phyloP scores from a whole-genome alignment of 1,284 basidiomycete genomes.

The Phellopilus nigrolimitatus region DNA sequence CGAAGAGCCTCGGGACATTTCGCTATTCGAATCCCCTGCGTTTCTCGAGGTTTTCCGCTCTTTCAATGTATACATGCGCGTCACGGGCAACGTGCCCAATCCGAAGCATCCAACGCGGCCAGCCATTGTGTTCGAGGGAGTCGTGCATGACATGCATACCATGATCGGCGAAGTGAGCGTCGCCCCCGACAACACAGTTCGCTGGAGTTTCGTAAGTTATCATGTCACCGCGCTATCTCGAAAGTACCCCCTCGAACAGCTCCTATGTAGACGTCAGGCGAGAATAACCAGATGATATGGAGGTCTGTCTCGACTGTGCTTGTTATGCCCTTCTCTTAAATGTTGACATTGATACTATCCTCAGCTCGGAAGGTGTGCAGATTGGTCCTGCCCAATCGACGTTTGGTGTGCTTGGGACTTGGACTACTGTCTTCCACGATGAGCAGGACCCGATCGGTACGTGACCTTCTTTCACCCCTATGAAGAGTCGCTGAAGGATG shows the following conservation, averaged over 20 bases:
- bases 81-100: constrained; percentile 36
- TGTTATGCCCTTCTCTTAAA: constrained; percentile 1
- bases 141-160: constrained; percentile 38
- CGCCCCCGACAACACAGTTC: constrained; percentile 50
- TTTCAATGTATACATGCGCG: constrained; percentile 33
- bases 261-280: constrained; percentile 46
- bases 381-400: constrained; percentile 55
- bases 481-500: not conserved
- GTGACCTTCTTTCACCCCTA: constrained; percentile 21
- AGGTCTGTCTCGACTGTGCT: constrained; percentile 37
- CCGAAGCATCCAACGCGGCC: constrained; percentile 47
- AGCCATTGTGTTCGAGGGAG: constrained; percentile 49
- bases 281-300: constrained; percentile 55
- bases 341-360: constrained; percentile 1
- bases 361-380: constrained; percentile 59
- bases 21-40: constrained; percentile 44
- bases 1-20: constrained; percentile 34
- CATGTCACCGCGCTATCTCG: constrained; percentile 1
- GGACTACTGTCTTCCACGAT: constrained; percentile 68
- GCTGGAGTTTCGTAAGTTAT: constrained; percentile 59
- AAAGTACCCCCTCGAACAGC: constrained; percentile 16
- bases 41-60: constrained; percentile 51
- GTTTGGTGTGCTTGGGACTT: constrained; percentile 57
- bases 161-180: constrained; percentile 54
- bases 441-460: constrained; percentile 49